Conservation (phyloP, 1,284 basidiomycete genomes). For the Phellinidium pouzarii region DNA sequence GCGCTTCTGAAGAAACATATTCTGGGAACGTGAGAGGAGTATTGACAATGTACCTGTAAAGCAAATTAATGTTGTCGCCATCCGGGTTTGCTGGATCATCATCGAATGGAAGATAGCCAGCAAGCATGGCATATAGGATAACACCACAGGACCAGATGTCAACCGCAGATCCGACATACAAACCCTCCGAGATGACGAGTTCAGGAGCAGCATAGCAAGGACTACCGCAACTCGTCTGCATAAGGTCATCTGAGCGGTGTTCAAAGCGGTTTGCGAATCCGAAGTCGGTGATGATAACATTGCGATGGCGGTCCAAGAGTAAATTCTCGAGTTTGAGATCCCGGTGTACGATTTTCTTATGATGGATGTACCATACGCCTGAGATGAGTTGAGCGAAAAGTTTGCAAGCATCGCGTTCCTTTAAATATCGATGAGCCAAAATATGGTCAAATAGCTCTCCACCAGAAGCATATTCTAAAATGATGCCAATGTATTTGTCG, state of each 20-base stretch:
- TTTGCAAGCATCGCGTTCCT: slow-evolving; percentile 91
- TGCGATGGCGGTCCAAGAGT: slow-evolving; percentile 92
- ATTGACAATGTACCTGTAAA: slow-evolving; percentile 99
- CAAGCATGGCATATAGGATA: slow-evolving; percentile 98
- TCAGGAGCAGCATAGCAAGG: slow-evolving; percentile 99
- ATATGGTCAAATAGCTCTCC: slow-evolving; percentile 99
- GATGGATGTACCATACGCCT: slow-evolving; percentile 97
- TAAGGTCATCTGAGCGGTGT: slow-evolving; percentile 86
- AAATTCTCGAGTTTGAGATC: slow-evolving; percentile 99
- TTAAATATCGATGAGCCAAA: slow-evolving; percentile 93
- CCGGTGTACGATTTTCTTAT: slow-evolving; percentile 98
- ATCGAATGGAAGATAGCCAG: slow-evolving; percentile 99
- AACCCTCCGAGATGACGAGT: slow-evolving; percentile 96
- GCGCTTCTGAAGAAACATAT: slow-evolving; percentile 77
- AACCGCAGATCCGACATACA: slow-evolving; percentile 97
- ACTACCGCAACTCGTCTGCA: slow-evolving; percentile 97
- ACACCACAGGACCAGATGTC: slow-evolving; percentile 99
- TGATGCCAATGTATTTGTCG: slow-evolving; percentile 99
- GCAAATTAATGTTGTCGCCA: slow-evolving; percentile 98
- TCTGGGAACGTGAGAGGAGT: slow-evolving; percentile 93
- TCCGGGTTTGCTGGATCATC: slow-evolving; percentile 99
- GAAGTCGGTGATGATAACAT: slow-evolving; percentile 99
- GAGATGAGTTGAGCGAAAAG: slow-evolving; percentile 98
- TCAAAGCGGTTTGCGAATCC: slow-evolving; percentile 98
- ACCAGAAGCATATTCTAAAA: slow-evolving; percentile 96